These are phyloP conservation scores for Cladosporium sphaerospermum DNA, from an alignment of 2,329 filamentous ascomycete species.

Conservation along the genomic window DNA sequence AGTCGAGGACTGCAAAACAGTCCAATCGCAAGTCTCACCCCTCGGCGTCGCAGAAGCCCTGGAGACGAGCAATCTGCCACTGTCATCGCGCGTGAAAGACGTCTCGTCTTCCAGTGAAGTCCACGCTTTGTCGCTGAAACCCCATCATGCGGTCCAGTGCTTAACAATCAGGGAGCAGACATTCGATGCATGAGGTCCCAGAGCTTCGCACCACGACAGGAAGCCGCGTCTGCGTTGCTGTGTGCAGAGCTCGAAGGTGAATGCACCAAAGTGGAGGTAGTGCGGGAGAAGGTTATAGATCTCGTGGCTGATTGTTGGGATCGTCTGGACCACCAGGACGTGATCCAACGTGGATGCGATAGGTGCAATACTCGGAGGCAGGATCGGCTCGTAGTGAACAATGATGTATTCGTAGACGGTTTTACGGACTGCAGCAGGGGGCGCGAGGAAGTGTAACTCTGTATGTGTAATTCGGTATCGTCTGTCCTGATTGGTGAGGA, in stretches of 20 bases:
- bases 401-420: background rate
- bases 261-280: background rate
- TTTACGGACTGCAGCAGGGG: background rate
- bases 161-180: background rate
- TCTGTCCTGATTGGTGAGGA: background rate
- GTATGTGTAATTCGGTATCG: background rate
- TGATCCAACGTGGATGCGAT: background rate
- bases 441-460: background rate
- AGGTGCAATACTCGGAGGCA: background rate
- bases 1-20: background rate
- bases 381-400: background rate
- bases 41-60: background rate
- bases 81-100: background rate
- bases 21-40: background rate
- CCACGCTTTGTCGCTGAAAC: background rate
- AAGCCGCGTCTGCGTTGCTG: background rate
- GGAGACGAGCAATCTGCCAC: background rate
- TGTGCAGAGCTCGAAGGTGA: slow-evolving; percentile 3
- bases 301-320: background rate
- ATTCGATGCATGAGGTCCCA: background rate
- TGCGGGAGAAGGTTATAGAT: background rate
- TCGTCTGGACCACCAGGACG: background rate
- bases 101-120: background rate
- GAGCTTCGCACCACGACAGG: background rate
- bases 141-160: slow-evolving; percentile 10